A percentile compares a stretch with the other conserved stretches of the same genome.
Conservation (phyloP, 2,329 filamentous ascomycete species). For the Biscogniauxia marginata region DNA sequence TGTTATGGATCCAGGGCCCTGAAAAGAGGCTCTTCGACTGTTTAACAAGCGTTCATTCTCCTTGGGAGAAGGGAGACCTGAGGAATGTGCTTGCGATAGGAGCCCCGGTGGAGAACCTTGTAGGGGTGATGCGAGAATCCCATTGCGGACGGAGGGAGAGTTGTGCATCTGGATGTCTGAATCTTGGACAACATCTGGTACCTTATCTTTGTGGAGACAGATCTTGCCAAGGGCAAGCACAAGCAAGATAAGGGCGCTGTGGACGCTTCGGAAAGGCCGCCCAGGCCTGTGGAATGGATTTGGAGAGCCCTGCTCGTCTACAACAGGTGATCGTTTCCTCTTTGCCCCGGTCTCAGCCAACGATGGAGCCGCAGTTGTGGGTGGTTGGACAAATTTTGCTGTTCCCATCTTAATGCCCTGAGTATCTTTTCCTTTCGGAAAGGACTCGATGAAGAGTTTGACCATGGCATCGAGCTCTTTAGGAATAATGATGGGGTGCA, state of each 20-base stretch:
- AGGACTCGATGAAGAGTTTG: constrained; percentile 48
- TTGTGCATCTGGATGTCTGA: constrained; percentile 36
- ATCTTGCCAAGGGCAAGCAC: constrained; percentile 87
- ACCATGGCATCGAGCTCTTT: constrained; percentile 53
- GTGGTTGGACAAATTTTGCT: constrained; percentile 32
- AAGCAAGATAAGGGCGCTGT: constrained; percentile 78
- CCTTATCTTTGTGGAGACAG: constrained; percentile 54
- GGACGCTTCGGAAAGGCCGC: constrained; percentile 64
- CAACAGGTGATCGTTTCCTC: constrained; percentile 53
- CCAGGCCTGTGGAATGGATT: constrained; percentile 41
- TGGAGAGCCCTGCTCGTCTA: constrained; percentile 28
- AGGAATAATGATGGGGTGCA: constrained; percentile 62
- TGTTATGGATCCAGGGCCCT: constrained; percentile 35
- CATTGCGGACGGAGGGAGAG: constrained; percentile 48
- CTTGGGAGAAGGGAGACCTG: constrained; percentile 51
- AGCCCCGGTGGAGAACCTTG: constrained; percentile 55
- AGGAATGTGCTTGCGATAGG: constrained; percentile 46
- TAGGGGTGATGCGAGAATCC: constrained; percentile 49
- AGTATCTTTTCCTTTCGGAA: constrained; percentile 36
- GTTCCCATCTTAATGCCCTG: constrained; percentile 19
- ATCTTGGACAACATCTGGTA: constrained; percentile 60
- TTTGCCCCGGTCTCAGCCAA: constrained; percentile 40
- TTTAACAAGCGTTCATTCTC: constrained; percentile 46
- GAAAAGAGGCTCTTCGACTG: constrained; percentile 52
- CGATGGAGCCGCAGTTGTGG: constrained; percentile 23